phyloP scores from a whole-genome alignment of 441 rosid species.

The Eugenia klotzschiana region DNA sequence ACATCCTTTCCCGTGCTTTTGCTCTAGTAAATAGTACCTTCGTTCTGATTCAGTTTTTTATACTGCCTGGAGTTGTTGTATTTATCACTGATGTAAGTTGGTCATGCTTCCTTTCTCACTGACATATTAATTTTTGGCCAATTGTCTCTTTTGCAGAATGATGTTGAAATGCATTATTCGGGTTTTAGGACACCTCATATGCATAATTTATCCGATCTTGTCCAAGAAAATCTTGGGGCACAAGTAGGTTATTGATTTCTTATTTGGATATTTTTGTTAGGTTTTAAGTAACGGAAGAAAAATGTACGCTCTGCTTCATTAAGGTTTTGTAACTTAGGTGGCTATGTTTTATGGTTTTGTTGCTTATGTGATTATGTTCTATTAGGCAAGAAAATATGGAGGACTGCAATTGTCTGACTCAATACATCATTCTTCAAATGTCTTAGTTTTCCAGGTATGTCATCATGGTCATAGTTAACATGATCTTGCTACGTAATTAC shows the following conservation, averaged over 20 bases:
- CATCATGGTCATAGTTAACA: not conserved
- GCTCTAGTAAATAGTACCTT: not conserved
- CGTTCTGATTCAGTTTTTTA: not conserved
- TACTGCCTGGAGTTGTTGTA: not conserved
- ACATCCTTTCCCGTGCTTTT: not conserved
- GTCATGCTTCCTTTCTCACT: not conserved
- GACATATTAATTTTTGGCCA: slow-evolving; percentile 10
- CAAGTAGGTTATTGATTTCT: slow-evolving; percentile 36
- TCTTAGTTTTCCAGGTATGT: slow-evolving; percentile 79
- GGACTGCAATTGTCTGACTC: slow-evolving; percentile 68
- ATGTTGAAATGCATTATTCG: slow-evolving; percentile 63
- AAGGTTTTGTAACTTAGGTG: not conserved
- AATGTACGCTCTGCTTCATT: not conserved
- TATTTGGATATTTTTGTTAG: not conserved
- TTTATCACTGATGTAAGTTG: not conserved
- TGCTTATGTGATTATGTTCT: slow-evolving; percentile 9
- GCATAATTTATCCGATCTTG: slow-evolving; percentile 87
- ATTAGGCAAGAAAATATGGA: slow-evolving; percentile 48
- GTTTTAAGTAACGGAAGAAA: not conserved
- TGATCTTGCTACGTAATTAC: not conserved
- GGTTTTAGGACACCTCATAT: slow-evolving; percentile 94
- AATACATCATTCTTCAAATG: slow-evolving; percentile 50
- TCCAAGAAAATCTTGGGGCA: slow-evolving; percentile 53
- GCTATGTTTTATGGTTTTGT: not conserved
- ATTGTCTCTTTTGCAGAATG: slow-evolving; percentile 32